Evolutionary conservation across 805 yeast genomes (phyloP).

Genomic region (Candida sphagnicola): DNA sequence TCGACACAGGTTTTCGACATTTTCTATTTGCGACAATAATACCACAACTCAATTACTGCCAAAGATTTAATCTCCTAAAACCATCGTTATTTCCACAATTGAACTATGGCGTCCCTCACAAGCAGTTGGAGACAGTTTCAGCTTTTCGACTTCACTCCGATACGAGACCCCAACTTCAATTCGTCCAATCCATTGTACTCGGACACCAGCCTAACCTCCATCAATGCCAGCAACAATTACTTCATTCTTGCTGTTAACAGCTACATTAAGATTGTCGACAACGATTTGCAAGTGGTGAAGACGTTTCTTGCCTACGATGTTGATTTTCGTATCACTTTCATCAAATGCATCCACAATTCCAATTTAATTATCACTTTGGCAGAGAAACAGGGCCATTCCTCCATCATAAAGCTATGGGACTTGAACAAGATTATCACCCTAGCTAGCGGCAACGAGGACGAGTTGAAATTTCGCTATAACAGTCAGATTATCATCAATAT

Average conservation of each 20-base stretch:
- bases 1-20: no score
- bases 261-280: conserved; percentile 52
- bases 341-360: conserved; percentile 47
- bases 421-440: conserved; percentile 43
- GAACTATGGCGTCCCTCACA: conserved; percentile 10
- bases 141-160: conserved; percentile 79
- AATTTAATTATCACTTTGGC: conserved; percentile 67
- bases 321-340: conserved; percentile 59
- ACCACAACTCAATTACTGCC: no score
- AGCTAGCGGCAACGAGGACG: conserved; percentile 12
- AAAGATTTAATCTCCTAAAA: neutral
- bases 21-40: no score
- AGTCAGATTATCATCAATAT: conserved; percentile 61
- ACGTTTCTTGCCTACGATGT: conserved; percentile 62
- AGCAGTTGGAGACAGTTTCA: conserved; percentile 74
- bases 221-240: conserved; percentile 49
- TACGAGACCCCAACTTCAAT: conserved; percentile 74
- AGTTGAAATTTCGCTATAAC: conserved; percentile 42
- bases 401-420: conserved; percentile 70
- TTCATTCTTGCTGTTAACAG: conserved; percentile 60
- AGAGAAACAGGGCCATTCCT: conserved; percentile 68
- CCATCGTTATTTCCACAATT: neutral
- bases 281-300: conserved; percentile 40
- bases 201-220: conserved; percentile 66
- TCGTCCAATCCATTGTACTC: conserved; percentile 67